Evolutionary conservation across 2,329 filamentous ascomycete genomes (phyloP), one percentile per base, ranked within the genome.

Genomic region (Fusarium brachygibbosum): DNA sequence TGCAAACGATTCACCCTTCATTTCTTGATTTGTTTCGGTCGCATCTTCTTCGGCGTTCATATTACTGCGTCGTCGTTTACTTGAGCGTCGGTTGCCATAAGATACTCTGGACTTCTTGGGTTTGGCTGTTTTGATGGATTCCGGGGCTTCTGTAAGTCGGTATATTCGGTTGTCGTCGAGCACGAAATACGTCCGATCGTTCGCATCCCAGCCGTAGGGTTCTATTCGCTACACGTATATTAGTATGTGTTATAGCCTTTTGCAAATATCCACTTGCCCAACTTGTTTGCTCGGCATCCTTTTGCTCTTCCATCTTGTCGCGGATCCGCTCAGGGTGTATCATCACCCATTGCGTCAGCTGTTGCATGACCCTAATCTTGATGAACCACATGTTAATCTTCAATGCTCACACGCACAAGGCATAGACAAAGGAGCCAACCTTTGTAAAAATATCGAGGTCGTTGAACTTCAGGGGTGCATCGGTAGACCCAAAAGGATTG

Each of bases 151-250:
- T n/a, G 92, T 93, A 65, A 91, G 86, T 58, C 94, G 92, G 78
- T 99, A 99, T 41, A 99, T 84, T 66, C 96, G 88, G 74, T 98
- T 97, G 77, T 99, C 96, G 74, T 98, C 95, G 5, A 99, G 86
- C 5, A 98, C 90, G 75, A 91, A 97, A 77, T 98, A 97, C 35
- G 90, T 90, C 37, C 93, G 90, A 69, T 97, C 94, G 46, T 97
- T 86, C 23, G 89, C 86, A 78, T 99, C 96, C 89, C 93, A 98
- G 12, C 96, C 96, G 66, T 91, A 90, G 0, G 92, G 91, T 75
- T 95, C 92, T 70, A 96, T 93, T 63, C 90, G 84, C 89, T 91
- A 54, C 11, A 21, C 7, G 16, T 6, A 10, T 23, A 41, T 79
- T 58, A 78, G 64, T 63, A 28, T 38, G 23, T 28, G 32, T 42